A percentile compares a stretch with the other conserved stretches of the same genome.
phyloP scores from a whole-genome alignment of 306 rosid species.

The Malus fusca region DNA sequence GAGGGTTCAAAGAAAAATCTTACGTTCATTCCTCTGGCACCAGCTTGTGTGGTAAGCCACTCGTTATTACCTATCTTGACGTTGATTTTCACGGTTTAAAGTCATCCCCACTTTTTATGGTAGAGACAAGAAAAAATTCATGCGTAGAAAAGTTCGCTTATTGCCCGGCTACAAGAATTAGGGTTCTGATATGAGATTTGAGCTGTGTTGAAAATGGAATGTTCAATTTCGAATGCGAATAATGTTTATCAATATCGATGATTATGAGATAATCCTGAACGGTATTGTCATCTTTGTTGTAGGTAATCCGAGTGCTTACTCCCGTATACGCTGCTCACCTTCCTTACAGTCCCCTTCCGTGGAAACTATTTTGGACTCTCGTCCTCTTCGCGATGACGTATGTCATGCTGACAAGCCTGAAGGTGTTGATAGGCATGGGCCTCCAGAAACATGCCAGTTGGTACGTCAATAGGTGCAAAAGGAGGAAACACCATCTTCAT shows the following conservation, averaged over 20 bases:
- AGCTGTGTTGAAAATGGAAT: not conserved
- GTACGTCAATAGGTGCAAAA: constrained; percentile 76
- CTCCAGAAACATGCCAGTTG: constrained; percentile 71
- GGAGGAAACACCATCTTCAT: constrained; percentile 74
- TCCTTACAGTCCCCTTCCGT: constrained; percentile 63
- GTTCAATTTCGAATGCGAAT: not conserved
- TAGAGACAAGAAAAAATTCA: not conserved
- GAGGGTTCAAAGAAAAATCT: constrained; percentile 69
- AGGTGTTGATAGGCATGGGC: constrained; percentile 78
- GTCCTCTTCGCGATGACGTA: constrained; percentile 54
- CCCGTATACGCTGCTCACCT: constrained; percentile 81
- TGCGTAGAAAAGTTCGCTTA: not conserved
- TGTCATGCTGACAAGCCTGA: constrained; percentile 91
- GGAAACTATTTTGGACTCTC: constrained; percentile 62
- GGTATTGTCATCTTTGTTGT: not conserved
- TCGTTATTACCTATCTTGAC: not conserved
- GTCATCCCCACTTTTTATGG: not conserved
- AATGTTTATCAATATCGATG: not conserved
- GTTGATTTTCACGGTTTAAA: not conserved
- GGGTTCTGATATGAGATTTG: not conserved
- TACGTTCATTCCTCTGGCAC: constrained; percentile 91
- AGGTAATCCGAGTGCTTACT: constrained; percentile 94
- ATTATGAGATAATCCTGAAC: not conserved
- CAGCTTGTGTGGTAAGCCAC: constrained; percentile 89
- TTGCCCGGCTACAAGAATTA: not conserved